Percentiles rank a stretch among this genome's conserved stretches.
Conservation (phyloP, 805 yeast species). For the Wickerhamomyces silvicola region DNA sequence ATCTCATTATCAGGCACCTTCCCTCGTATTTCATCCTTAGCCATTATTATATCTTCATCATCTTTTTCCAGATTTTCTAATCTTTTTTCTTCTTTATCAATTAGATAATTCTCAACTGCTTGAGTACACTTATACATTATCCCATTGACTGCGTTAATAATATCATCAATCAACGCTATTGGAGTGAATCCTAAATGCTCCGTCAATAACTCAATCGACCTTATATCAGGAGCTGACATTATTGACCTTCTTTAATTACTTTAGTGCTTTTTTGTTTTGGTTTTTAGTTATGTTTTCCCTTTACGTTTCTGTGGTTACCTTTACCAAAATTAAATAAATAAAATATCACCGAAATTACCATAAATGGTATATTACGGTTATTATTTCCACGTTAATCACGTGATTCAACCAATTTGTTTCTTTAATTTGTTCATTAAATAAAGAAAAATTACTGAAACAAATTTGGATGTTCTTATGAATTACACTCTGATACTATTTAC, state of each 20-base stretch:
- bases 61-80: conserved; percentile 6
- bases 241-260: background rate
- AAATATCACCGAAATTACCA: too few species aligned
- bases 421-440: too few species aligned
- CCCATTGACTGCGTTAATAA: conserved; percentile 81
- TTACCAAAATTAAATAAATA: too few species aligned
- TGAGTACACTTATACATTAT: conserved; percentile 76
- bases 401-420: too few species aligned
- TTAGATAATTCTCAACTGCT: conserved; percentile 65
- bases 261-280: background rate
- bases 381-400: too few species aligned
- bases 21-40: conserved; percentile 19
- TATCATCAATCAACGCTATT: conserved; percentile 74
- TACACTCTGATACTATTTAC: too few species aligned
- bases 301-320: too few species aligned
- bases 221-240: conserved; percentile 14
- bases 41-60: conserved; percentile 12
- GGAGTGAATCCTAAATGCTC: conserved; percentile 88
- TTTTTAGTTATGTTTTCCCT: too few species aligned
- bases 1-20: conserved; percentile 44
- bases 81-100: conserved; percentile 18
- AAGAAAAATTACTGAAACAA: too few species aligned
- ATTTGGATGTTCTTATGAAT: too few species aligned
- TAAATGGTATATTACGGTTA: too few species aligned
- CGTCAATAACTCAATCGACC: conserved; percentile 51